These are phyloP conservation scores for Sclerotinia nivalis DNA, from an alignment of 2,329 filamentous ascomycete genomes.

Conservation along the genomic window DNA sequence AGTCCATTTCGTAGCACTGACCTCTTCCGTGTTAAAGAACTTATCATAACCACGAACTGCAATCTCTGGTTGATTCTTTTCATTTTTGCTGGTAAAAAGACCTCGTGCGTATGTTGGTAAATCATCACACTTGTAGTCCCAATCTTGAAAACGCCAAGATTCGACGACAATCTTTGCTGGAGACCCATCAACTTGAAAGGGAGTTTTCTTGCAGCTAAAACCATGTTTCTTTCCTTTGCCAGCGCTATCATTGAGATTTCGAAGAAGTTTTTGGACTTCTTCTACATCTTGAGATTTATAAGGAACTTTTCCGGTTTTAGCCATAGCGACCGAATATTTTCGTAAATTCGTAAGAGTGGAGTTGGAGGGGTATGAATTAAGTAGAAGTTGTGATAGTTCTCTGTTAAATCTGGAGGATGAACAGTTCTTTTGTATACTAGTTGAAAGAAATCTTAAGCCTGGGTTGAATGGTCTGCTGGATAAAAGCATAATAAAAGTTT, in stretches of 20 bases:
- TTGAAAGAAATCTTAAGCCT: not conserved
- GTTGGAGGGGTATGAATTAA: not conserved
- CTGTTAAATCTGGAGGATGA: not conserved
- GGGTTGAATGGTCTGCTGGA: not conserved
- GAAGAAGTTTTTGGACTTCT: slow-evolving; percentile 53
- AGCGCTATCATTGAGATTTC: slow-evolving; percentile 57
- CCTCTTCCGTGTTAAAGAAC: slow-evolving; percentile 93
- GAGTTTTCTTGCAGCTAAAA: slow-evolving; percentile 79
- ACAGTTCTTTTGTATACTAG: not conserved
- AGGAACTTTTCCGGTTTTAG: slow-evolving; percentile 54
- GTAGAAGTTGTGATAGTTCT: not conserved
- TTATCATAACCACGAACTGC: slow-evolving; percentile 93
- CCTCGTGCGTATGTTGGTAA: slow-evolving; percentile 92
- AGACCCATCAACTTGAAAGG: slow-evolving; percentile 66
- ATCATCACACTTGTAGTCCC: slow-evolving; percentile 87
- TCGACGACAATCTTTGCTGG: slow-evolving; percentile 68
- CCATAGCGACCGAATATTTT: slow-evolving; percentile 48
- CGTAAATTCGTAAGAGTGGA: not conserved
- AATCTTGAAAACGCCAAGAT: slow-evolving; percentile 92
- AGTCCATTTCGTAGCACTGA: slow-evolving; percentile 77
- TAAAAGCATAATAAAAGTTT: not conserved
- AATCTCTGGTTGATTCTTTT: slow-evolving; percentile 70
- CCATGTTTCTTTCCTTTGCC: slow-evolving; percentile 56
- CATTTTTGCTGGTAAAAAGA: slow-evolving; percentile 79
- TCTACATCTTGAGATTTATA: slow-evolving; percentile 68